Evolutionary conservation across 768 basidiomycete genomes (phyloP).

Genomic region (Pholiota molesta): DNA sequence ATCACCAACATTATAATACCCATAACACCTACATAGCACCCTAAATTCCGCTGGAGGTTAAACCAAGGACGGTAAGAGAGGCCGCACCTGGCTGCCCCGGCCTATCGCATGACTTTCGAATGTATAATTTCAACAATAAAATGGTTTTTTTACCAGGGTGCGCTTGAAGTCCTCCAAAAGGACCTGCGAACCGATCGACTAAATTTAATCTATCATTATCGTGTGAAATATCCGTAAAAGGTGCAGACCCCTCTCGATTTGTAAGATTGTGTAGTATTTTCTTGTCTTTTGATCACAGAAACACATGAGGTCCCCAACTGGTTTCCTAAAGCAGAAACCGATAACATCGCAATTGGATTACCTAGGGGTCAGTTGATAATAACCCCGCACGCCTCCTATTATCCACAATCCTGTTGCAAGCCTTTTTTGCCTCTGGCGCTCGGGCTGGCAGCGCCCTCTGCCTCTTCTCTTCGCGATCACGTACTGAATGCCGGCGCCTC

Average conservation of each 20-base stretch:
- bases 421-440: neutral
- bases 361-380: too few relatives aligned
- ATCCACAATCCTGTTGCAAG: neutral
- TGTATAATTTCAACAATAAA: neutral
- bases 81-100: too few relatives aligned
- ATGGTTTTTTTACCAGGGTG: neutral
- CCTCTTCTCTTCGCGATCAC: neutral
- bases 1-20: neutral
- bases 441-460: too few relatives aligned
- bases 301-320: neutral
- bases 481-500: neutral
- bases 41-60: neutral
- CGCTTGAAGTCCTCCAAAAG: neutral
- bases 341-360: neutral
- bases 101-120: neutral
- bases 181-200: neutral
- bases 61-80: neutral
- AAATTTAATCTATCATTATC: slow-evolving; percentile 9
- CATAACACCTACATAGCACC: neutral
- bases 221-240: slow-evolving; percentile 8
- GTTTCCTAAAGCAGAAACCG: neutral
- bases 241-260: slow-evolving; percentile 2
- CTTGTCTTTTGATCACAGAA: neutral
- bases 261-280: slow-evolving; percentile 1
- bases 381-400: neutral